Evolutionary conservation across 345 rosid genomes (phyloP).

Genomic region (Psidium friedrichsthalianum): DNA sequence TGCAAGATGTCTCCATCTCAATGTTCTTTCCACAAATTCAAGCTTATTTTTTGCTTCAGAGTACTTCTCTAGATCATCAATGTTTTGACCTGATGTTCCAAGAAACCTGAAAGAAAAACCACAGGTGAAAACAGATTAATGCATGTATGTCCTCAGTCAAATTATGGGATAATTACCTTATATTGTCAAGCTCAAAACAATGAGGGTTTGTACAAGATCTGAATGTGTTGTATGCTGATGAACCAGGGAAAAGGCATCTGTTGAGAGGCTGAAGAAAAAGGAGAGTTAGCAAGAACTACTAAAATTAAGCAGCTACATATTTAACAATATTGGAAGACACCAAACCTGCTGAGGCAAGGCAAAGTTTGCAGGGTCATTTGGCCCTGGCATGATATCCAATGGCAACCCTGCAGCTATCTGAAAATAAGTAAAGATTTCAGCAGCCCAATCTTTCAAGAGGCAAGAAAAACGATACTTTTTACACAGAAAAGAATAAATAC

Average conservation of each 20-base stretch:
- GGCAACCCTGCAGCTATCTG: conserved; percentile 90
- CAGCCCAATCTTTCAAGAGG: not conserved
- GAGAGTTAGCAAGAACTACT: not conserved
- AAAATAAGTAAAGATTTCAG: conserved; percentile 6
- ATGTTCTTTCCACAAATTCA: conserved; percentile 85
- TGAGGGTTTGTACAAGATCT: conserved; percentile 94
- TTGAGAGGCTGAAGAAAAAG: conserved; percentile 62
- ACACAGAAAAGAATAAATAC: not conserved
- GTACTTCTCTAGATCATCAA: conserved; percentile 84
- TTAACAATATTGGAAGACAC: not conserved
- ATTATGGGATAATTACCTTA: conserved; percentile 30
- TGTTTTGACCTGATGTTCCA: conserved; percentile 99
- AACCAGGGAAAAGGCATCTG: conserved; percentile 88
- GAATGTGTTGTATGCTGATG: conserved; percentile 76
- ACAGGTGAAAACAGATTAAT: not conserved
- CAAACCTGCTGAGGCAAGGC: conserved; percentile 92
- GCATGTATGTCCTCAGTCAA: not conserved
- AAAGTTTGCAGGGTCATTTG: conserved; percentile 86
- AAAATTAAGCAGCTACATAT: not conserved
- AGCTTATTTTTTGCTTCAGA: conserved; percentile 73
- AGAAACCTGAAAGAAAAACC: conserved; percentile 50
- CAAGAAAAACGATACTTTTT: not conserved
- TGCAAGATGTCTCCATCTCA: conserved; percentile 94
- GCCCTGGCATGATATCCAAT: conserved; percentile 94
- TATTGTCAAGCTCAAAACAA: conserved; percentile 76